A percentile compares a stretch with the other conserved stretches of the same genome.
phyloP scores from a whole-genome alignment of 106 monocot genomes.

The Phalaenopsis aphrodite region DNA sequence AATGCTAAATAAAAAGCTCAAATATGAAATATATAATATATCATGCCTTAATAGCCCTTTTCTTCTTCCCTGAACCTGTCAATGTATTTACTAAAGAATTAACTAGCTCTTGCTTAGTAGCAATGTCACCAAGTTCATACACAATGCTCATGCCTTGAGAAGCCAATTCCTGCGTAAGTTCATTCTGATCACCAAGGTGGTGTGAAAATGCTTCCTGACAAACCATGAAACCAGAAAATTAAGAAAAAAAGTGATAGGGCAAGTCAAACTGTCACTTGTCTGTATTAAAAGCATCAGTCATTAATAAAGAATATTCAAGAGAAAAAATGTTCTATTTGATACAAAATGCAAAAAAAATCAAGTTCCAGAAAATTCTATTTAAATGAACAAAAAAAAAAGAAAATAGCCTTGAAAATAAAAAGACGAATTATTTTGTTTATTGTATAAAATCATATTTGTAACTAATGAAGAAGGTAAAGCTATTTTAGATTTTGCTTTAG shows the following conservation, averaged over 20 bases:
- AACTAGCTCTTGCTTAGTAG: conserved; percentile 78
- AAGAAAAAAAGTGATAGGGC: neutral
- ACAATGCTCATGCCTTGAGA: conserved; percentile 99
- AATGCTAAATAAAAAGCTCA: neutral
- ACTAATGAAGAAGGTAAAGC: too few species aligned
- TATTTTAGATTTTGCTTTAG: too few species aligned
- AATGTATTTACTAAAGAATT: conserved; percentile 89
- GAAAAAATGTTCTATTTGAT: neutral
- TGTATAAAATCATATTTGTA: too few species aligned
- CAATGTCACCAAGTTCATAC: conserved; percentile 92
- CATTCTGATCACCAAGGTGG: conserved; percentile 91
- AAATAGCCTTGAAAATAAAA: too few species aligned
- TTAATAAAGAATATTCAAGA: neutral
- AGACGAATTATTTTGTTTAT: too few species aligned
- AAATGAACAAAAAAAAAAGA: too few species aligned
- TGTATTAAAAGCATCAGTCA: neutral
- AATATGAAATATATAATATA: neutral
- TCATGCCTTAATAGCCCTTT: conserved; percentile 82
- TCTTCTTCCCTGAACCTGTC: conserved; percentile 91
- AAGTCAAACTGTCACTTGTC: neutral
- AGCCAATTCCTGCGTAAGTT: conserved; percentile 94
- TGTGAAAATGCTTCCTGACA: conserved; percentile 91
- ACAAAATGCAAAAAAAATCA: neutral
- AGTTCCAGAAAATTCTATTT: too few species aligned
- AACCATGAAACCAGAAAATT: conserved; percentile 1